phyloP scores from a whole-genome alignment of 768 basidiomycete species.

The Mrakia frigida region DNA sequence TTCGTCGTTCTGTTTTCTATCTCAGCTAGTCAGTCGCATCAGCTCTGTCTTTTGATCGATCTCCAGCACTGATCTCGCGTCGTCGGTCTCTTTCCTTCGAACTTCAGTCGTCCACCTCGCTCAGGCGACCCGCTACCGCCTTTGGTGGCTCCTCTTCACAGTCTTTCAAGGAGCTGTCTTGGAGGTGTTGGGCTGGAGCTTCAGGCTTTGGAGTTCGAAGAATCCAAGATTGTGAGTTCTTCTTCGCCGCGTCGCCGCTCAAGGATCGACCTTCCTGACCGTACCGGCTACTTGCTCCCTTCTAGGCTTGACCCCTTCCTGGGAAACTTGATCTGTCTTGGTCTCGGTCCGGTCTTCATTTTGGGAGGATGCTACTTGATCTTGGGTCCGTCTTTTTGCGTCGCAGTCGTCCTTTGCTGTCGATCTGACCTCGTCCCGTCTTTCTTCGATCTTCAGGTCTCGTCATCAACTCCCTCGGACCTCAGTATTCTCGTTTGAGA shows the following conservation, averaged over 20 bases:
- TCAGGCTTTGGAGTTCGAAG: background rate
- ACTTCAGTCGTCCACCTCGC: constrained; percentile 42
- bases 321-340: constrained; percentile 1
- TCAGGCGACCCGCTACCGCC: background rate
- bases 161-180: background rate
- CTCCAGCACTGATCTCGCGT: background rate
- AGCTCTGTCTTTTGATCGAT: no score
- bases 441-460: background rate
- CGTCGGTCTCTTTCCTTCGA: background rate
- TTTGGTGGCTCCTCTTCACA: constrained; percentile 12
- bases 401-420: background rate
- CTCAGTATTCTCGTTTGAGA: background rate
- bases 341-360: background rate
- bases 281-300: background rate
- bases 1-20: constrained; percentile 34
- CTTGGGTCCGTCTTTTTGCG: background rate
- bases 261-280: background rate
- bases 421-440: background rate
- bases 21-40: constrained; percentile 33
- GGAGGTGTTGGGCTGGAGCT: background rate
- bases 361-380: background rate
- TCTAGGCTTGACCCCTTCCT: background rate
- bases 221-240: background rate
- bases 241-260: no score
- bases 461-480: constrained; percentile 4